These are phyloP conservation scores for Mycena albidolilacea DNA, from an alignment of 768 basidiomycete species.

Conservation along the genomic window DNA sequence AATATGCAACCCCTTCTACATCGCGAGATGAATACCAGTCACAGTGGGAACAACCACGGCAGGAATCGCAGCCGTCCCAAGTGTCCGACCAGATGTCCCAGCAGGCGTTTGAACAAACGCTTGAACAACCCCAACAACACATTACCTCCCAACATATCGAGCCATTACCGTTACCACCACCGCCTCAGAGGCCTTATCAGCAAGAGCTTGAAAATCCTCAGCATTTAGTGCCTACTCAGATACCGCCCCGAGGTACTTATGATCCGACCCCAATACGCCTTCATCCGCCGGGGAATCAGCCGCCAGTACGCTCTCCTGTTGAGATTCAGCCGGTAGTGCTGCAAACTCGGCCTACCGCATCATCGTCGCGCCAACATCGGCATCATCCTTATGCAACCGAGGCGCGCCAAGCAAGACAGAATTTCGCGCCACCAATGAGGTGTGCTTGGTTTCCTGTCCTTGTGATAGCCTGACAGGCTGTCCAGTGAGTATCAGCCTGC, in stretches of 20 bases:
- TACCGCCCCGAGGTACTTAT: slow-evolving; percentile 39
- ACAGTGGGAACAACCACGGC: slow-evolving; percentile 44
- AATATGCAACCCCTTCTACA: slow-evolving; percentile 56
- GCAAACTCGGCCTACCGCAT: slow-evolving; percentile 35
- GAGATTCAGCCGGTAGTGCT: slow-evolving; percentile 41
- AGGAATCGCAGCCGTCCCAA: slow-evolving; percentile 43
- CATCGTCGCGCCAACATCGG: slow-evolving; percentile 40
- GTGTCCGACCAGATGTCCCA: slow-evolving; percentile 42
- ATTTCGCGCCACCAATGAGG: slow-evolving; percentile 42
- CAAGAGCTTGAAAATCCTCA: slow-evolving; percentile 38
- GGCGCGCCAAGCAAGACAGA: slow-evolving; percentile 27
- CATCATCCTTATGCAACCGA: slow-evolving; percentile 26
- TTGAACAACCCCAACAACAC: slow-evolving; percentile 23
- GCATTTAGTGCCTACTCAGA: slow-evolving; percentile 49
- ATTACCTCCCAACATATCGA: not conserved
- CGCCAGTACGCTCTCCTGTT: slow-evolving; percentile 40
- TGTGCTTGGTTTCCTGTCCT: slow-evolving; percentile 31
- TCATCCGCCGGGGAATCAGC: slow-evolving; percentile 45
- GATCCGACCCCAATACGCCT: slow-evolving; percentile 51
- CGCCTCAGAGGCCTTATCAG: slow-evolving; percentile 37
- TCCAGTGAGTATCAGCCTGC: not conserved
- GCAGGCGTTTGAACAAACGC: slow-evolving; percentile 30
- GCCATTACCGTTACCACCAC: slow-evolving; percentile 3
- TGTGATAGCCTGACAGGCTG: not conserved
- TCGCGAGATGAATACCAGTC: slow-evolving; percentile 54